Base-by-base conservation (phyloP, 306 rosid species). In the Ormosia emarginata region DNA sequence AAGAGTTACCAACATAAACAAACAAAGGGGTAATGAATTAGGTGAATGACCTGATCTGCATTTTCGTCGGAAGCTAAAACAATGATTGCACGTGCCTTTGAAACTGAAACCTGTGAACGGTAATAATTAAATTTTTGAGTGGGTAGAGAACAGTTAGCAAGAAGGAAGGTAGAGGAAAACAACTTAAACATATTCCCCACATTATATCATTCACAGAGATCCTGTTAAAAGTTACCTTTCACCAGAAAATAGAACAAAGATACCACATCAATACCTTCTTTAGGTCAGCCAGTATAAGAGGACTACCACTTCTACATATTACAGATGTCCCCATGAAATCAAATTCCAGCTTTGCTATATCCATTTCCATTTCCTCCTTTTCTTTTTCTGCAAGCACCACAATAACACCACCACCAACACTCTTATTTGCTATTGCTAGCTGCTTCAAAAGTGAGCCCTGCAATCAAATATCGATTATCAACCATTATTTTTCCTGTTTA, bases 311-410 rank as follows among this genome's bases (percentile, higher is more conserved):
- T 90, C 99, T 85, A 81, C 99, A 93, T 82, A 95, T 95, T 74
- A 95, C 98, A 34, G 98, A 93, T 1, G 95, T 95, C 75, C 99
- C 98, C 99, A 95, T 95, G 87, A 95, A 91, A 82, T 90, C 95
- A 70, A 95, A 95, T 87, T 95, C 99, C 59, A 95, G 94, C 90
- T 93, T 95, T 83, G 95, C 86, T 87, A 95, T 95, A 78, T 95
- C 99, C 81, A 92, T 85, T 87, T 95, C 98, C 99, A 95, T 95
- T 85, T 95, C 98, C 89, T 93, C 99, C 89, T 95, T 95, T 83
- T 95, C 99, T 90, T 93, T 90, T 87, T 95, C 99, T 47, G 99
- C 99, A 88, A 93, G 99, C 72, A 95, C 97, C 70, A 95, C 99
- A 67, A 95, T 91, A 64, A 95, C 94, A 41, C 97, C 97, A 57